Percentiles rank a stretch among this genome's conserved stretches.
Evolutionary conservation across 148 eudicot species (phyloP).

Genomic region (Simmondsia chinensis): DNA sequence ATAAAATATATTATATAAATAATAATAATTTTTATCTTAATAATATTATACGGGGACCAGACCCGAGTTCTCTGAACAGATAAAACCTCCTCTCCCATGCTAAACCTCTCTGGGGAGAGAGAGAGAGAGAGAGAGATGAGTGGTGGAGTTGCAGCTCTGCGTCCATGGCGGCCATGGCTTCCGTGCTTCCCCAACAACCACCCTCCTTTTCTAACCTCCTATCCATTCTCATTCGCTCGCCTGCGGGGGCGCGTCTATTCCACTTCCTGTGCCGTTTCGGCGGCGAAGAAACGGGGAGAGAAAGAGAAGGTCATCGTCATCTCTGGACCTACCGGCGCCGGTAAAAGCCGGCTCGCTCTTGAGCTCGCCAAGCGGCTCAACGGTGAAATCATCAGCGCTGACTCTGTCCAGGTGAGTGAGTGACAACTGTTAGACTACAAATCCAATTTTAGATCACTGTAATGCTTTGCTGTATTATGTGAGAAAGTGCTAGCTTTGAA

Average conservation of each 20-base stretch:
- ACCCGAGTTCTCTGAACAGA: too few relatives aligned
- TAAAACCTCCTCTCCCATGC: not conserved
- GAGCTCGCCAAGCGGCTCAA: constrained; percentile 85
- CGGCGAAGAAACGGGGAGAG: not conserved
- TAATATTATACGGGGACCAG: too few relatives aligned
- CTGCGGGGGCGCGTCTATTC: constrained; percentile 17
- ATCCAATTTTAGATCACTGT: too few relatives aligned
- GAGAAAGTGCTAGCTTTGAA: too few relatives aligned
- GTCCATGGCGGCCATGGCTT: constrained; percentile 16
- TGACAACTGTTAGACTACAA: not conserved
- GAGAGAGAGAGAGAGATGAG: constrained; percentile 3
- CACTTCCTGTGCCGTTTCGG: constrained; percentile 20
- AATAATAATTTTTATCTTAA: too few relatives aligned
- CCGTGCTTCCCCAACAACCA: not conserved
- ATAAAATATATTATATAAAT: too few relatives aligned
- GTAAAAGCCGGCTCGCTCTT: constrained; percentile 71
- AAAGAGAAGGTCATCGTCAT: constrained; percentile 72
- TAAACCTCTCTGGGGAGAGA: not conserved
- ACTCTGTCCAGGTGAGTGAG: constrained; percentile 74
- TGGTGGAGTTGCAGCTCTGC: constrained; percentile 7
- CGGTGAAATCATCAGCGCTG: constrained; percentile 92
- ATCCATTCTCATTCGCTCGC: constrained; percentile 1
- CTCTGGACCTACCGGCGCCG: constrained; percentile 94
- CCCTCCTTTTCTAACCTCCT: not conserved
- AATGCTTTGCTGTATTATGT: too few relatives aligned